Percentiles rank a stretch among this genome's conserved stretches.
Evolutionary conservation across 306 rosid genomes (phyloP).

Genomic region (Vigna unguiculata): DNA sequence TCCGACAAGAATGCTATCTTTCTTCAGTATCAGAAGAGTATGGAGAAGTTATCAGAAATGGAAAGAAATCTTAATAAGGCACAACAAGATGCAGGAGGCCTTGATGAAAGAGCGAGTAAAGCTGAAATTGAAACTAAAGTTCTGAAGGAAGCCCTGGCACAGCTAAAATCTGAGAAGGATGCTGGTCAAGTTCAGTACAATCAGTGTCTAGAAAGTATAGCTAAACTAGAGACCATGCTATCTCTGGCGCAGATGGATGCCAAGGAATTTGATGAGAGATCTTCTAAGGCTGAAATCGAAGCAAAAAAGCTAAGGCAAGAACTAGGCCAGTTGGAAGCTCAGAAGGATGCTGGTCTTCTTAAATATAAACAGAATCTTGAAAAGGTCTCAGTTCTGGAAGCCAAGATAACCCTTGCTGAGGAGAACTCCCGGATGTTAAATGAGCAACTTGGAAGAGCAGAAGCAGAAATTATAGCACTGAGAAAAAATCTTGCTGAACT

Average conservation of each 20-base stretch:
- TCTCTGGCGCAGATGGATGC: slow-evolving; percentile 57
- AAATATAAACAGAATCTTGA: slow-evolving; percentile 65
- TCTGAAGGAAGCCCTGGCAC: slow-evolving; percentile 76
- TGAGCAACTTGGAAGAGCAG: slow-evolving; percentile 66
- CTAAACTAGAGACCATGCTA: slow-evolving; percentile 65
- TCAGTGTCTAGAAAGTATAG: slow-evolving; percentile 72
- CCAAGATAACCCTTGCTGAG: slow-evolving; percentile 67
- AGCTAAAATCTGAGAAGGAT: slow-evolving; percentile 72
- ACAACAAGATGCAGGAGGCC: slow-evolving; percentile 69
- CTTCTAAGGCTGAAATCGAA: slow-evolving; percentile 70
- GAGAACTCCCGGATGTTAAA: slow-evolving; percentile 68
- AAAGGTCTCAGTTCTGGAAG: slow-evolving; percentile 72
- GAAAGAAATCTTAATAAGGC: slow-evolving; percentile 71
- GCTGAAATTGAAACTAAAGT: slow-evolving; percentile 82
- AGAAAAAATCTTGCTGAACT: slow-evolving; percentile 56
- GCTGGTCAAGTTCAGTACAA: slow-evolving; percentile 70
- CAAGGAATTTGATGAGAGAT: slow-evolving; percentile 60
- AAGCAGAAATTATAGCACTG: slow-evolving; percentile 63
- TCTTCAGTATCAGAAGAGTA: slow-evolving; percentile 70
- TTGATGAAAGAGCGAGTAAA: slow-evolving; percentile 82
- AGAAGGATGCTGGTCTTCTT: slow-evolving; percentile 73
- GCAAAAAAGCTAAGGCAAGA: slow-evolving; percentile 63
- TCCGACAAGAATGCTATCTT: slow-evolving; percentile 75
- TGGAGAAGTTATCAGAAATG: slow-evolving; percentile 70
- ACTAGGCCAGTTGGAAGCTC: slow-evolving; percentile 65